A percentile compares a stretch with the other conserved stretches of the same genome.
These are phyloP conservation scores for Aureobasidium leucospermi DNA, from an alignment of 2,329 filamentous ascomycete species.

Conservation along the genomic window DNA sequence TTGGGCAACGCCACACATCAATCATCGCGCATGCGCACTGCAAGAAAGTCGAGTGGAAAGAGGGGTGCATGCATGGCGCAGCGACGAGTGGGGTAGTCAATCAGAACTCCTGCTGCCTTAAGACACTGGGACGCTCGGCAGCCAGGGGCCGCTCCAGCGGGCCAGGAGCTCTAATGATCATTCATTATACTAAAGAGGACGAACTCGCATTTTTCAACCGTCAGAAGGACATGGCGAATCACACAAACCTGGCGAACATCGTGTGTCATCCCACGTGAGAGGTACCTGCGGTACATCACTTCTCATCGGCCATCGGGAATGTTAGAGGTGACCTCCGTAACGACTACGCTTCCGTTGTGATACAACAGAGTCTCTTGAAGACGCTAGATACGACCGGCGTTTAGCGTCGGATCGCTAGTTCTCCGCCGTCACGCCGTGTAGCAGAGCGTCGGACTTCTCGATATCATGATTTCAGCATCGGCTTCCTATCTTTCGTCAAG, in stretches of 20 bases:
- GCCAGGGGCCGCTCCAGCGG: not conserved
- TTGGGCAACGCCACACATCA: not conserved
- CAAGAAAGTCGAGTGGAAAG: constrained; percentile 2
- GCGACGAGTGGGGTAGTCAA: not conserved
- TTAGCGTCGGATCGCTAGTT: not conserved
- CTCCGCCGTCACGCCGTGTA: not conserved
- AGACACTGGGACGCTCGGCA: not conserved
- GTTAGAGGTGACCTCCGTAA: not conserved
- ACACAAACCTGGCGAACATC: not conserved
- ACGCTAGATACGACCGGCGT: not conserved
- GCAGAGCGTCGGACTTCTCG: not conserved
- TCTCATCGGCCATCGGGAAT: not conserved
- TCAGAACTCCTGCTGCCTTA: constrained; percentile 1
- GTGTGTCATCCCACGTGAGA: not conserved
- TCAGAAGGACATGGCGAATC: not conserved
- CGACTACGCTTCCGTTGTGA: not conserved
- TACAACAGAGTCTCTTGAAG: not conserved
- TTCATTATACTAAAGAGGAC: not conserved
- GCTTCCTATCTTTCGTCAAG: not conserved
- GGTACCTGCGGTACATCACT: not conserved
- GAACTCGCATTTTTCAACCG: not conserved
- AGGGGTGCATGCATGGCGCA: constrained; percentile 5
- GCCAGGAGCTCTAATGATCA: not conserved
- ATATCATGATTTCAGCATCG: not conserved
- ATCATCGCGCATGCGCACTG: not conserved